Evolutionary conservation across 169 alveolate species (phyloP).

Genomic region (Cryptosporidium ubiquitum): DNA sequence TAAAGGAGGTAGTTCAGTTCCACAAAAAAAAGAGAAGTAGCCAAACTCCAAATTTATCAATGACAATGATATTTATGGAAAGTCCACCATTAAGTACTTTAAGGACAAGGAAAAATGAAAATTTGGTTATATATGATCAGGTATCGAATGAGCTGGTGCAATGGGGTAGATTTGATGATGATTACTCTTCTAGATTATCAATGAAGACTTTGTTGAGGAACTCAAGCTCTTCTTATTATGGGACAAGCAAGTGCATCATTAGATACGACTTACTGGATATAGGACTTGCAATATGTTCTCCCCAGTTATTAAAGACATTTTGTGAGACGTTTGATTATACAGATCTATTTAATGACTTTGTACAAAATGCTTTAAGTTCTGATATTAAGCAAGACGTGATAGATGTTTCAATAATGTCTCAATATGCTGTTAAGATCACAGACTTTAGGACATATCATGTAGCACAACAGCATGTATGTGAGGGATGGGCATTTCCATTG

Average conservation of each 20-base stretch:
- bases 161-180: constrained; percentile 35
- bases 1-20: constrained; percentile 15
- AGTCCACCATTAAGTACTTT: constrained; percentile 64
- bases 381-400: constrained; percentile 65
- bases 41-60: constrained; percentile 18
- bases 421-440: constrained; percentile 37
- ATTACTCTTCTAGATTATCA: background rate
- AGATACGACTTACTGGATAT: constrained; percentile 60
- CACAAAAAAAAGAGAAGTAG: constrained; percentile 33
- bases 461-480: constrained; percentile 61
- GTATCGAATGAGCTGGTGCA: constrained; percentile 24
- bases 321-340: constrained; percentile 64
- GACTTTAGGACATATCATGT: constrained; percentile 66
- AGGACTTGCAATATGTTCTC: constrained; percentile 61
- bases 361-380: constrained; percentile 25
- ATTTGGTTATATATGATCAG: constrained; percentile 33
- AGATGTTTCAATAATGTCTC: constrained; percentile 10
- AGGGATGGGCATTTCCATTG: constrained; percentile 67
- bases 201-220: constrained; percentile 29
- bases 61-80: constrained; percentile 57
- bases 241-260: constrained; percentile 5
- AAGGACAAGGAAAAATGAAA: constrained; percentile 25
- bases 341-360: constrained; percentile 29
- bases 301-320: constrained; percentile 38
- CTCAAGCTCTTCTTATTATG: constrained; percentile 2